Base-by-base conservation (phyloP, 768 basidiomycete species). In the Jaapia argillacea region DNA sequence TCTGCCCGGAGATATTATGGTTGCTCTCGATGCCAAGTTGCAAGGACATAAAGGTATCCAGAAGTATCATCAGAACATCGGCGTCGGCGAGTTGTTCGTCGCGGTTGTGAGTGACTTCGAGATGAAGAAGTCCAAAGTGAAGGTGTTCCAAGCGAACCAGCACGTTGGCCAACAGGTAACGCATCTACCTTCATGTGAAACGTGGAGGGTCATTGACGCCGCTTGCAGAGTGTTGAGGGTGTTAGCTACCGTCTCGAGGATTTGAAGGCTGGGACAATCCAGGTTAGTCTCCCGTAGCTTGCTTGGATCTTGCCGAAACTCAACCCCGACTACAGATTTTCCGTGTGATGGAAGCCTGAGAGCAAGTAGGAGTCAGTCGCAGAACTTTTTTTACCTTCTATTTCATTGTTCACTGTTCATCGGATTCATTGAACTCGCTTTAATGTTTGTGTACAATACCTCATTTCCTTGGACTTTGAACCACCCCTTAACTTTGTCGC, bases 211-310 rank as follows among this genome's bases (percentile, higher is more conserved):
- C 51, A 18, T 46, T 45, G 24, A n/a, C 28, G 25, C 2, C 33
- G 50, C 48, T 54, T 51, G 36, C 54, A 73, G 71, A 75, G 67
- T 49, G 81, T 90, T 24, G 88, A 90, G 54, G 70, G 68, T 40
- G 81, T 76, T n/a, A 91, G 84, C 54, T 94, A 92, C 65, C 74
- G 86, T 44, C 63, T 91, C 59, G 89, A 93, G 33, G 91, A 93
- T 67, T 57, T 93, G 53, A 92, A 92, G 67, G 85, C 79, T 54
- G 91, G 91, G 7, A 63, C 68, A 21, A 74, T 90, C 35, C 84
- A 87, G 75, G 88, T 89, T 46, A 50, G 59, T 52, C 10, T 33
- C 31, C 18, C 39, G 14, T n/a, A n/a, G n/a, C n/a, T n/a, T n/a
- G n/a, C n/a, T n/a, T n/a, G n/a, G n/a, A n/a, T n/a, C n/a, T n/a